Evolutionary conservation across 257 asterid genomes (phyloP), one percentile per base, ranked within the genome.

Genomic region (Capsicum baccatum): DNA sequence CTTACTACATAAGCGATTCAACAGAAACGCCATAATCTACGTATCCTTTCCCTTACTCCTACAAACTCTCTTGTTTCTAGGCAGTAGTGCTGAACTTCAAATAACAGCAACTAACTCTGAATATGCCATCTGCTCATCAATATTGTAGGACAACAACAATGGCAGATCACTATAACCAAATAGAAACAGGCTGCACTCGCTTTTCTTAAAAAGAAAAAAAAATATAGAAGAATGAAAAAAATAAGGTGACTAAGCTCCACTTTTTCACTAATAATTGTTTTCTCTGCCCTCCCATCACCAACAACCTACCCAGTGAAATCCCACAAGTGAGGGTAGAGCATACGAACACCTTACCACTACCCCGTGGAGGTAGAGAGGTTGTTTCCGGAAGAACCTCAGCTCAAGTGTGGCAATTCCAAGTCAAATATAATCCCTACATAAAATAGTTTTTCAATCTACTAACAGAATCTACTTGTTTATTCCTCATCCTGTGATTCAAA

Each of bases 211-310:
- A 48, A 48, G 19, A 11, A n/a, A 52, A 48, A 13, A 26, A 73
- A 48, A n/a, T 26, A 73, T 11, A 73, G 33, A 19, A 13, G 73
- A 35, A 73, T 19, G 42, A 73, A n/a, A 48, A 48, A 48, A 14
- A 73, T 73, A 73, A 73, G 42, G 37, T 71, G 79, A 71, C 17
- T 44, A 37, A 71, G 16, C 79, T 71, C 79, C n/a, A 44, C 57
- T 19, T 71, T 44, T 71, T 71, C 79, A 44, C 37, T n/a, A 71
- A 3, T 17, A 70, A 71, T 35, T 71, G 16, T 11, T 71, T 66
- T 71, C 57, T 9, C 79, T 44, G 57, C 17, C 37, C n/a, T 62
- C 21, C 68, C 33, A 62, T 19, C 19, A 60, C 33, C 19, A 19
- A 19, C 42, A 39, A 39, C 42, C 42, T 39, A 39, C 42, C 42